Evolutionary conservation across 2,329 filamentous ascomycete species (phyloP).

Genomic region (Fusarium fracticaudum): DNA sequence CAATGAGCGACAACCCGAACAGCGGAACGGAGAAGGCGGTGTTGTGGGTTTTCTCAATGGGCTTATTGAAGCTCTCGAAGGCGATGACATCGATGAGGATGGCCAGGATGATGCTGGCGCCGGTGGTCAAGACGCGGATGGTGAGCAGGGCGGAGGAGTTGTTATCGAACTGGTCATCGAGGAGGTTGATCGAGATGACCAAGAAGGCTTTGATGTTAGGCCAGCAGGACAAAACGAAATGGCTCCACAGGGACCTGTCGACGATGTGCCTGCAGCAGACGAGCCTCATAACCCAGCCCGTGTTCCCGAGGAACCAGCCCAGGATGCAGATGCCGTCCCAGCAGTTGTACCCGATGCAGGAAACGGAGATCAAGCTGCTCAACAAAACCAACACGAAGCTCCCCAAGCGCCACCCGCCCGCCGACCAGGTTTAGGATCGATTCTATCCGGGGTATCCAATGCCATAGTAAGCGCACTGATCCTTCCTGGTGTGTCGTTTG

Average conservation of each 20-base stretch:
- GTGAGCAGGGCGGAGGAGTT: slow-evolving; percentile 43
- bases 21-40: slow-evolving; percentile 44
- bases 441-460: slow-evolving; percentile 57
- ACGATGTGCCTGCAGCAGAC: slow-evolving; percentile 1
- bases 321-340: neutral
- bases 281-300: neutral
- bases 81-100: slow-evolving; percentile 46
- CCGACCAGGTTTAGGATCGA: slow-evolving; percentile 47
- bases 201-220: slow-evolving; percentile 47
- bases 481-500: slow-evolving; percentile 82
- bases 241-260: neutral
- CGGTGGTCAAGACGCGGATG: slow-evolving; percentile 26
- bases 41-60: slow-evolving; percentile 50
- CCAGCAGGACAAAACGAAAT: slow-evolving; percentile 32
- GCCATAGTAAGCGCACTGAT: slow-evolving; percentile 68
- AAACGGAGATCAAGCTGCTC: neutral
- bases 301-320: neutral
- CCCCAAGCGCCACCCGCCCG: slow-evolving; percentile 49
- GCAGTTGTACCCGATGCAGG: neutral
- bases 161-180: slow-evolving; percentile 50
- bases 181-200: slow-evolving; percentile 52
- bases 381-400: slow-evolving; percentile 44
- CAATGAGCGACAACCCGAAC: slow-evolving; percentile 31
- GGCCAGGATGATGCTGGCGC: slow-evolving; percentile 30
- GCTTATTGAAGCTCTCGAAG: slow-evolving; percentile 50